These are phyloP conservation scores for Phascolomyces articulosus DNA, from an alignment of 371 early-diverging fungal species.

Conservation along the genomic window DNA sequence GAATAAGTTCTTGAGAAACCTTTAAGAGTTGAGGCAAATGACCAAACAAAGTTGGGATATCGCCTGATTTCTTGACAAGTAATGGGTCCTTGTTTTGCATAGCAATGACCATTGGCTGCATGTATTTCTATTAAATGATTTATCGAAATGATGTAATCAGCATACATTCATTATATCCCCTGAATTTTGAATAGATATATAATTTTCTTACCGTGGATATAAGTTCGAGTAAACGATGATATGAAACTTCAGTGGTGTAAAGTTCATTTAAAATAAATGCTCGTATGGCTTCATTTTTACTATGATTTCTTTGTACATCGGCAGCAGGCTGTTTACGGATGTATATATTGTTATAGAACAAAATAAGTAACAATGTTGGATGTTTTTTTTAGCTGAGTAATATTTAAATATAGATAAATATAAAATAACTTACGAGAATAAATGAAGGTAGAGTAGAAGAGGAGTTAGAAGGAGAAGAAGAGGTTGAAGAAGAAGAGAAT, in stretches of 20 bases:
- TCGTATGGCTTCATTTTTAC: slow-evolving; percentile 13
- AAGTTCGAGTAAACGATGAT: slow-evolving; percentile 30
- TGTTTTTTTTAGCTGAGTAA: too few species aligned
- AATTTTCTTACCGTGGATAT: slow-evolving; percentile 8
- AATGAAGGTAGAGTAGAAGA: too few species aligned
- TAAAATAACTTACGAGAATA: background rate
- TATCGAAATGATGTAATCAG: too few species aligned
- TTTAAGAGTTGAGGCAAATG: slow-evolving; percentile 33
- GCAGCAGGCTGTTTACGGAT: background rate
- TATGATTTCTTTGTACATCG: background rate
- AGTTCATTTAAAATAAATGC: slow-evolving; percentile 24
- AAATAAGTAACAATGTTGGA: too few species aligned
- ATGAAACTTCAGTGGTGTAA: slow-evolving; percentile 29
- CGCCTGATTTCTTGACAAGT: slow-evolving; percentile 27
- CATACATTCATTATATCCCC: background rate
- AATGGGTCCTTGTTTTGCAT: slow-evolving; percentile 29
- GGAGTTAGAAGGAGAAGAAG: background rate
- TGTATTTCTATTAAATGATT: slow-evolving; percentile 25
- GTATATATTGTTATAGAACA: too few species aligned
- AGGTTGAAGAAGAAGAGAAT: background rate
- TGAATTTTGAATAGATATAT: background rate
- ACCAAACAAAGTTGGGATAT: slow-evolving; percentile 35
- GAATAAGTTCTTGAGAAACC: slow-evolving; percentile 28
- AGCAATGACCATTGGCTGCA: slow-evolving; percentile 39
- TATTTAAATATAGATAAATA: background rate